Evolutionary conservation across 768 basidiomycete species (phyloP).

Genomic region (Collybiopsis confluens): DNA sequence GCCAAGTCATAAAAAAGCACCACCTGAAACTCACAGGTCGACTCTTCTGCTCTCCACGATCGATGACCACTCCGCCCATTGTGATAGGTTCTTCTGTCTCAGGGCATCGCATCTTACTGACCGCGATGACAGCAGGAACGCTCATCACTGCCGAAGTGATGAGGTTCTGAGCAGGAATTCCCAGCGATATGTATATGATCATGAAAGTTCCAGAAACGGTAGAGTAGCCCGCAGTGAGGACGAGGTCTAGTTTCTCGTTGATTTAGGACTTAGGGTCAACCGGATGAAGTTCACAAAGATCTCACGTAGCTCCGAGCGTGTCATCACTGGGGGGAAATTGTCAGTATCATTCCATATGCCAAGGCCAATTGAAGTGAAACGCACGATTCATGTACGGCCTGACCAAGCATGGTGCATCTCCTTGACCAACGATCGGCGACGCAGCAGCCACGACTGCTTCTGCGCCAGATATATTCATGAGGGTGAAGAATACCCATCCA

Average conservation of each 20-base stretch:
- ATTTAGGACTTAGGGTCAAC: not conserved
- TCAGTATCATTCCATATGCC: not conserved
- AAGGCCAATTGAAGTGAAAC: not conserved
- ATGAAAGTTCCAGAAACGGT: slow-evolving; percentile 66
- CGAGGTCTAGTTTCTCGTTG: not conserved
- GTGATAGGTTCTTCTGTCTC: slow-evolving; percentile 60
- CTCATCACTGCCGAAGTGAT: slow-evolving; percentile 64
- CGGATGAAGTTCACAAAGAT: slow-evolving; percentile 37
- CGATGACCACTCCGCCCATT: slow-evolving; percentile 50
- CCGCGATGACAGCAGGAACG: slow-evolving; percentile 65
- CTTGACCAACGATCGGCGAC: slow-evolving; percentile 64
- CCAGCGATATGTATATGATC: slow-evolving; percentile 51
- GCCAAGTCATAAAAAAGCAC: not conserved
- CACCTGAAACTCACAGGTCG: slow-evolving; percentile 11
- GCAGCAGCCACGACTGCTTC: slow-evolving; percentile 67
- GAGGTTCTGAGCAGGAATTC: slow-evolving; percentile 48
- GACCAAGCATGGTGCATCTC: slow-evolving; percentile 63
- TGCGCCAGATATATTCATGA: slow-evolving; percentile 64
- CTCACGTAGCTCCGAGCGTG: slow-evolving; percentile 59
- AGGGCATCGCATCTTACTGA: slow-evolving; percentile 57
- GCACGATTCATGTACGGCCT: slow-evolving; percentile 47
- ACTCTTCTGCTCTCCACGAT: slow-evolving; percentile 41
- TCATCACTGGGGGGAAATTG: slow-evolving; percentile 35
- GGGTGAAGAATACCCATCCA: slow-evolving; percentile 66
- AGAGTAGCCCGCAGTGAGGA: slow-evolving; percentile 33